These are phyloP conservation scores for Globisporangium carolinianum DNA, from an alignment of 352 stramenopile species.

Conservation along the genomic window DNA sequence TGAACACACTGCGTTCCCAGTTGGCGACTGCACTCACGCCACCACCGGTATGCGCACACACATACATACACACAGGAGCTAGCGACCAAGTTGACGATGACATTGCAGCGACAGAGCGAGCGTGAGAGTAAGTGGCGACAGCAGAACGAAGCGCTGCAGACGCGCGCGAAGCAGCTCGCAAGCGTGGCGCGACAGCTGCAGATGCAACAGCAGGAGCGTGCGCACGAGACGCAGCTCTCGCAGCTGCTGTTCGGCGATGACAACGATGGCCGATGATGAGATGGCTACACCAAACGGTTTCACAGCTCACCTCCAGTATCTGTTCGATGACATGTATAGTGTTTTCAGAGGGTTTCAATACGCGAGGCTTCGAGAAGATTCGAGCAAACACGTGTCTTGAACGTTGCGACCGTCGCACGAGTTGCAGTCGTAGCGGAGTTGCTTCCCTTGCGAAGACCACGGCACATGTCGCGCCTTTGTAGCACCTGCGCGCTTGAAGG, in stretches of 20 bases:
- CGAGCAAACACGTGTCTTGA: neutral
- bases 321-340: too few species aligned
- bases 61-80: constrained; percentile 3
- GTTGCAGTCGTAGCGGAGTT: too few species aligned
- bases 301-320: too few species aligned
- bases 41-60: neutral
- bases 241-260: constrained; percentile 10
- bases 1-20: neutral
- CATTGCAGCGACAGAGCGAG: constrained; percentile 1
- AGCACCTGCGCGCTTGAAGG: too few species aligned
- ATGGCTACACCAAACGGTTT: constrained; percentile 3
- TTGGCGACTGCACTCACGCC: neutral
- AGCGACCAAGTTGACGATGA: constrained; percentile 7
- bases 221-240: constrained; percentile 15
- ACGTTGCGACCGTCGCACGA: too few species aligned
- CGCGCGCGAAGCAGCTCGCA: constrained; percentile 18
- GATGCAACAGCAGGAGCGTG: constrained; percentile 20
- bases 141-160: constrained; percentile 13
- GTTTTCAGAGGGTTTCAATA: too few species aligned
- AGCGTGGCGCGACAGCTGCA: constrained; percentile 14
- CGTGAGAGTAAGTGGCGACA: constrained; percentile 9
- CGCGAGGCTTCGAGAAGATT: constrained; percentile 11
- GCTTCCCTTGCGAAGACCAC: too few species aligned
- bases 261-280: neutral
- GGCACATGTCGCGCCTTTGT: too few species aligned